phyloP scores from a whole-genome alignment of 192 early-diverging fungal genomes.

The Coemansia sp. region DNA sequence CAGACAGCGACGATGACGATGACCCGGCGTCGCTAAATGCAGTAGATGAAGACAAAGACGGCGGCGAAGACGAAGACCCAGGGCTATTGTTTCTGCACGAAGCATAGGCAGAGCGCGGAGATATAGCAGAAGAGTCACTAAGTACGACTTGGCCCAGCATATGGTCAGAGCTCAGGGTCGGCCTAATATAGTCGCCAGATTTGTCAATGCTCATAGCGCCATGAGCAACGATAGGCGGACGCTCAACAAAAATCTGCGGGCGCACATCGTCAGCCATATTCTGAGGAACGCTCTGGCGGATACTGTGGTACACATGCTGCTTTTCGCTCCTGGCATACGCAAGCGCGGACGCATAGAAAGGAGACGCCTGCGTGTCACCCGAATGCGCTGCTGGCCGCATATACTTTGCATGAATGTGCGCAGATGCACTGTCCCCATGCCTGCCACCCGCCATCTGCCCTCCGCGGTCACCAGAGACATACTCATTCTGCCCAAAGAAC shows the following conservation, averaged over 20 bases:
- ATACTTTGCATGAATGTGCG: not conserved
- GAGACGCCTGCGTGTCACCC: not conserved
- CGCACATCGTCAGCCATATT: not conserved
- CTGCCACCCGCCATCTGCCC: not conserved
- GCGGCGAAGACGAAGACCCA: not conserved
- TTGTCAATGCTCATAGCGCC: conserved; percentile 30
- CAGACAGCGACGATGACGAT: not conserved
- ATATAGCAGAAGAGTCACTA: not conserved
- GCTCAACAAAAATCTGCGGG: conserved; percentile 32
- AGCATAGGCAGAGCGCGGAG: not conserved
- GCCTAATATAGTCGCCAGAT: conserved; percentile 24
- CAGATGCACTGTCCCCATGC: conserved; percentile 3
- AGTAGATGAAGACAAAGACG: not conserved
- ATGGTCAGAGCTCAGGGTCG: not conserved
- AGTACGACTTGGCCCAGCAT: not conserved
- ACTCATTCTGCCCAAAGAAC: not conserved
- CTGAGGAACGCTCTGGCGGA: not conserved
- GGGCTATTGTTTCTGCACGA: not conserved
- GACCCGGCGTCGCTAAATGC: not conserved
- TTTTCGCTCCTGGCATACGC: not conserved
- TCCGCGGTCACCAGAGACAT: not conserved
- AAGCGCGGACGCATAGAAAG: not conserved
- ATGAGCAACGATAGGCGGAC: conserved; percentile 27
- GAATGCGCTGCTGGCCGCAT: not conserved
- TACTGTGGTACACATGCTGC: not conserved